Evolutionary conservation across 352 stramenopile species (phyloP).

Genomic region (Globisporangium orthogonon): DNA sequence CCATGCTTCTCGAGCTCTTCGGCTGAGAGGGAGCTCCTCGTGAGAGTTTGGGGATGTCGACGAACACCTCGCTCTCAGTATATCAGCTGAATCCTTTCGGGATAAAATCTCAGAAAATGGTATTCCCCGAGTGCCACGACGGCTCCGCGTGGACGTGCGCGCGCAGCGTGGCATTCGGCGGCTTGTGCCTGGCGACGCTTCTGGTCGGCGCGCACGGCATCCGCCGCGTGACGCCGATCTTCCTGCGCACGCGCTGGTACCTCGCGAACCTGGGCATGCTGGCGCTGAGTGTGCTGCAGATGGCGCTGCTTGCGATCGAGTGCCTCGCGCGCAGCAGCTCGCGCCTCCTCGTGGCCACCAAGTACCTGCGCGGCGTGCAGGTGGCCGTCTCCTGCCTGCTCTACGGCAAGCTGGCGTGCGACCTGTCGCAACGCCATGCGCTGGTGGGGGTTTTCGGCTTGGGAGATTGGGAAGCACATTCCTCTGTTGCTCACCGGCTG

Average conservation of each 20-base stretch:
- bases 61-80: too few species aligned
- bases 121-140: neutral
- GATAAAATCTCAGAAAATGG: too few species aligned
- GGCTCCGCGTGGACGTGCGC: slow-evolving; percentile 41
- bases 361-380: slow-evolving; percentile 68
- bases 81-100: too few species aligned
- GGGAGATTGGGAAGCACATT: too few species aligned
- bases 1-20: too few species aligned
- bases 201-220: slow-evolving; percentile 32
- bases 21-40: too few species aligned
- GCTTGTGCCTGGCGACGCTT: slow-evolving; percentile 47
- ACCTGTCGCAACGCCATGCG: slow-evolving; percentile 39
- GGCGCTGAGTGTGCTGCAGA: slow-evolving; percentile 46
- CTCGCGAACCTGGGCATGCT: slow-evolving; percentile 56
- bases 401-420: slow-evolving; percentile 60
- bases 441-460: slow-evolving; percentile 13
- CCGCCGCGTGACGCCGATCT: slow-evolving; percentile 48
- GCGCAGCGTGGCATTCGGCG: slow-evolving; percentile 56
- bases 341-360: slow-evolving; percentile 56
- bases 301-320: slow-evolving; percentile 57
- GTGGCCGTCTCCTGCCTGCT: slow-evolving; percentile 62
- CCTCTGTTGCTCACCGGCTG: neutral
- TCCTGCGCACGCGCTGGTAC: slow-evolving; percentile 51
- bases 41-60: too few species aligned
- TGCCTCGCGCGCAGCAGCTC: slow-evolving; percentile 53